Conservation (phyloP, 1,139 yeast species). For the Kluyveromyces sp. region DNA sequence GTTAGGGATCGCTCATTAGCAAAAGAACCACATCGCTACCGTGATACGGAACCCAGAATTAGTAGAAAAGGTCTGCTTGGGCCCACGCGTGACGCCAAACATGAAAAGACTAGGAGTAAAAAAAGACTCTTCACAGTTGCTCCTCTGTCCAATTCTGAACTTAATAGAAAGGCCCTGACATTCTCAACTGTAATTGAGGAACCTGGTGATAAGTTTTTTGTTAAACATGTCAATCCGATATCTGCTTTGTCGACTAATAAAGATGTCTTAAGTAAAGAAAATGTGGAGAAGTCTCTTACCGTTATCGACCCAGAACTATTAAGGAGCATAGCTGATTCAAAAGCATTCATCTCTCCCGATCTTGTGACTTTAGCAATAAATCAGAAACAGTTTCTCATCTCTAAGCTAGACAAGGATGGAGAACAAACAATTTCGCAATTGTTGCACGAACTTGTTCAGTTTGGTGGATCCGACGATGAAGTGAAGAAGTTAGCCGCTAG, state of each 20-base stretch:
- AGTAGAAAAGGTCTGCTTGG: too few relatives aligned
- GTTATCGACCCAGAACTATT: conserved; percentile 7
- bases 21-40: too few relatives aligned
- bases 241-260: not conserved
- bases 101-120: not conserved
- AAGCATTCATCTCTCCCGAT: conserved; percentile 15
- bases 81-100: too few relatives aligned
- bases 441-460: conserved; percentile 20
- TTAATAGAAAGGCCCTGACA: conserved; percentile 13
- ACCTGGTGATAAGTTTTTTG: conserved; percentile 13
- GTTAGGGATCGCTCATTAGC: too few relatives aligned
- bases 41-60: too few relatives aligned
- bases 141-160: conserved; percentile 6
- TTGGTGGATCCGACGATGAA: conserved; percentile 25
- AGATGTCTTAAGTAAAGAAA: not conserved
- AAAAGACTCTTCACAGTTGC: conserved; percentile 2
- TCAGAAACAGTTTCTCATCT: conserved; percentile 15
- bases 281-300: not conserved
- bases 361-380: conserved; percentile 15
- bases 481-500: conserved; percentile 13
- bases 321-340: conserved; percentile 13
- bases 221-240: not conserved
- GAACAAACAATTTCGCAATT: conserved; percentile 10
- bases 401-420: conserved; percentile 18
- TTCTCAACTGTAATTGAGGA: conserved; percentile 28